Evolutionary conservation across 148 eudicot species (phyloP).

Genomic region (Vaccinium myrtillus): DNA sequence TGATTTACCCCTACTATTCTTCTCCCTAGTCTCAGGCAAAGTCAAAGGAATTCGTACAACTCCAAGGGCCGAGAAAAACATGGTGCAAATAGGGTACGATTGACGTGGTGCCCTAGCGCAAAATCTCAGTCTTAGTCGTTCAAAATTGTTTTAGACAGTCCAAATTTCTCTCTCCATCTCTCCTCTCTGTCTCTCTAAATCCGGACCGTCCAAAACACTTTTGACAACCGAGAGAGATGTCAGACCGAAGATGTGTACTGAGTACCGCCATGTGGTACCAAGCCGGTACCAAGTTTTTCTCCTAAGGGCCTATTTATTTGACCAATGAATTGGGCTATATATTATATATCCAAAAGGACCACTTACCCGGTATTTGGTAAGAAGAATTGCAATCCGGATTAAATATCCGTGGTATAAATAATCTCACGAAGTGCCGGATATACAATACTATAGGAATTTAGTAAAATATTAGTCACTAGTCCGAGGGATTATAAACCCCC

Average conservation of each 20-base stretch:
- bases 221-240: too few species aligned
- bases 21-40: conserved; percentile 26
- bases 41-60: not conserved
- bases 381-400: not conserved
- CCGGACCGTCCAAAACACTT: too few species aligned
- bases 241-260: accelerated
- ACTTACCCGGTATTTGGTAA: not conserved
- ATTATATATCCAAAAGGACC: not conserved
- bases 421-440: not conserved
- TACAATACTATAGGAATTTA: not conserved
- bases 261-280: too few species aligned
- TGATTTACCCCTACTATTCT: conserved; percentile 12
- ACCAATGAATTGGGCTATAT: not conserved
- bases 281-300: too few species aligned
- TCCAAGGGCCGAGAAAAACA: not conserved
- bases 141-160: too few species aligned
- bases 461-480: not conserved
- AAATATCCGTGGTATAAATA: not conserved
- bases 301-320: not conserved
- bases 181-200: too few species aligned
- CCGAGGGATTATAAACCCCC: not conserved
- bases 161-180: too few species aligned
- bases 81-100: too few species aligned
- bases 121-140: too few species aligned
- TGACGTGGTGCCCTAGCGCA: too few species aligned